Conservation (phyloP, 371 early-diverging fungal genomes). For the Syncephalastrum monosporum region DNA sequence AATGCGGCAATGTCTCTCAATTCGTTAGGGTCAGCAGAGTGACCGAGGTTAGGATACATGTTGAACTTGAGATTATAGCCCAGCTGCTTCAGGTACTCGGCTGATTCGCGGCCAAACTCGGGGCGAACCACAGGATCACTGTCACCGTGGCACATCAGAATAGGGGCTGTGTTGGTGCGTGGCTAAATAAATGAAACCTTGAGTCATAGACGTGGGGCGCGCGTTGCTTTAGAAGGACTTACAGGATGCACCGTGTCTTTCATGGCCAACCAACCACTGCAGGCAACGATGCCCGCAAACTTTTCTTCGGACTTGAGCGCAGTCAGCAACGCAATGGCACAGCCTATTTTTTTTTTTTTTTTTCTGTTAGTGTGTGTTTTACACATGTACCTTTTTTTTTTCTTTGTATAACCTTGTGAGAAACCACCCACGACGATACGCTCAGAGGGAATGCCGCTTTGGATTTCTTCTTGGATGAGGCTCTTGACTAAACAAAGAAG, state of each 20-base stretch:
- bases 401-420: slow-evolving; percentile 73
- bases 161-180: slow-evolving; percentile 72
- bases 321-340: slow-evolving; percentile 76
- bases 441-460: slow-evolving; percentile 75
- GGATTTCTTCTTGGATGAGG: slow-evolving; percentile 78
- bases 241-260: slow-evolving; percentile 36
- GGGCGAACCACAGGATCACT: slow-evolving; percentile 76
- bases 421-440: slow-evolving; percentile 94
- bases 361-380: neutral
- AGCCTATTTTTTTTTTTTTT: slow-evolving; percentile 25
- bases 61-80: slow-evolving; percentile 76
- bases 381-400: neutral
- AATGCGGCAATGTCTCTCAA: slow-evolving; percentile 71
- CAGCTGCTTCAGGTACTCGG: slow-evolving; percentile 58
- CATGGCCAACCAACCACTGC: slow-evolving; percentile 85
- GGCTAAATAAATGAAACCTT: too few relatives aligned
- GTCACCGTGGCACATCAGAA: slow-evolving; percentile 89
- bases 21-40: slow-evolving; percentile 77
- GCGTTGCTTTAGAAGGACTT: too few relatives aligned
- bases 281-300: slow-evolving; percentile 58
- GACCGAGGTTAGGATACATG: slow-evolving; percentile 79
- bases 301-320: slow-evolving; percentile 74
- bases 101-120: slow-evolving; percentile 70
- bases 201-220: too few relatives aligned
- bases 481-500: slow-evolving; percentile 51